phyloP scores from a whole-genome alignment of 148 eudicot genomes.

The Amaranthus hypochondriacus region DNA sequence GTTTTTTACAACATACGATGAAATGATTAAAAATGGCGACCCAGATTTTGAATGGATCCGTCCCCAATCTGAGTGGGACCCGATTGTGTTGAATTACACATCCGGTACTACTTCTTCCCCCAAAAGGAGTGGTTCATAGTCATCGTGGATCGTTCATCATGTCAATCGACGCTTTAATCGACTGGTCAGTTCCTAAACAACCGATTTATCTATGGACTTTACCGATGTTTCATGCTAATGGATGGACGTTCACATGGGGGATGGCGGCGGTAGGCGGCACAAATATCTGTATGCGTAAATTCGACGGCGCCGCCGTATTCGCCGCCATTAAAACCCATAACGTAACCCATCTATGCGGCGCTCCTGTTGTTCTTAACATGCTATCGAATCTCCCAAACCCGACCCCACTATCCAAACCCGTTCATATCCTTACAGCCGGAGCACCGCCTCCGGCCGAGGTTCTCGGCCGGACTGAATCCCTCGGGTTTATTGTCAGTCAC shows the following conservation, averaged over 20 bases:
- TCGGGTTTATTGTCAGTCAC: conserved; percentile 40
- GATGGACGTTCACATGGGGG: conserved; percentile 50
- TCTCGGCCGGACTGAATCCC: conserved; percentile 28
- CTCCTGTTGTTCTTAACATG: conserved; percentile 38
- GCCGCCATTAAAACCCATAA: conserved; percentile 22
- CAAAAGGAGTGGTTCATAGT: conserved; percentile 47
- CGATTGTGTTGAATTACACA: conserved; percentile 44
- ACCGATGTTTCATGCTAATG: conserved; percentile 55
- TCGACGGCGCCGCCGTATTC: conserved; percentile 29
- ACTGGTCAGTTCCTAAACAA: conserved; percentile 35
- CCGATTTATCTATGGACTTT: conserved; percentile 50
- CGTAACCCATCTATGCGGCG: conserved; percentile 53
- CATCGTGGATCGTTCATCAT: conserved; percentile 37
- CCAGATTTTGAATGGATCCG: conserved; percentile 35
- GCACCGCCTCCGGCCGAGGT: conserved; percentile 45
- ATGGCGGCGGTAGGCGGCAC: conserved; percentile 44
- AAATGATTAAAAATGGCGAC: conserved; percentile 30
- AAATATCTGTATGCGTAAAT: conserved; percentile 37
- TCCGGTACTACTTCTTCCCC: conserved; percentile 47
- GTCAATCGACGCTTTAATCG: conserved; percentile 30
- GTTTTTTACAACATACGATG: conserved; percentile 26
- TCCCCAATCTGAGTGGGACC: conserved; percentile 40
- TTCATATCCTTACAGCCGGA: conserved; percentile 36
- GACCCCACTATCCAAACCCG: conserved; percentile 18
- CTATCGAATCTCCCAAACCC: conserved; percentile 16